Conservation (phyloP, 2,329 filamentous ascomycete species). For the Penicillium sp. region DNA sequence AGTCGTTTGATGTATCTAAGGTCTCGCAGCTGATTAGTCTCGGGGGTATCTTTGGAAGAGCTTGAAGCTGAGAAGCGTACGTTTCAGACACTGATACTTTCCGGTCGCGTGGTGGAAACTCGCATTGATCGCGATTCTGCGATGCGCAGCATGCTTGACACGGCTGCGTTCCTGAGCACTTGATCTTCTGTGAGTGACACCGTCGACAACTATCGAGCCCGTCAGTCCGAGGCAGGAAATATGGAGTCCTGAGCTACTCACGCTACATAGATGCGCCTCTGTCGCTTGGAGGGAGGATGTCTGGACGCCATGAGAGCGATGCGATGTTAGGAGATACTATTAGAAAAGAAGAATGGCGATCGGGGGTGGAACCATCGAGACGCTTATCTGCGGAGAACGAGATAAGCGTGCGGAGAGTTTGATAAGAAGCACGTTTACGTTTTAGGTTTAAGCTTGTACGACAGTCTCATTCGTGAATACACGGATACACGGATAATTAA, state of each 20-base stretch:
- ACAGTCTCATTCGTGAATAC: too few relatives aligned
- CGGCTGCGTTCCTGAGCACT: constrained; percentile 38
- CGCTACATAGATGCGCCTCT: constrained; percentile 12
- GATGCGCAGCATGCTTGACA: constrained; percentile 33
- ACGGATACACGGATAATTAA: too few relatives aligned
- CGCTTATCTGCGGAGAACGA: constrained; percentile 5
- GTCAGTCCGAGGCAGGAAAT: too few relatives aligned
- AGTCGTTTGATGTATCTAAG: constrained; percentile 22
- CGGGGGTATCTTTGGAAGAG: too few relatives aligned
- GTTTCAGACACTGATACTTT: constrained; percentile 30
- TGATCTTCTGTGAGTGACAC: constrained; percentile 41
- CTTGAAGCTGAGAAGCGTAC: too few relatives aligned
- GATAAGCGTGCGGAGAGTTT: constrained; percentile 1
- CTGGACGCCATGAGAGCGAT: neutral
- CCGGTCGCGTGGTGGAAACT: constrained; percentile 36
- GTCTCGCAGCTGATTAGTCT: too few relatives aligned
- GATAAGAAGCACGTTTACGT: too few relatives aligned
- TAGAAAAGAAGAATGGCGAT: too few relatives aligned
- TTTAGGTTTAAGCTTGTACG: too few relatives aligned
- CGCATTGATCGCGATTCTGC: constrained; percentile 27
- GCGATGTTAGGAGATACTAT: too few relatives aligned
- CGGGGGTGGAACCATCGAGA: too few relatives aligned
- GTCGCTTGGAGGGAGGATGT: constrained; percentile 5
- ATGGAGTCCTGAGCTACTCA: too few relatives aligned
- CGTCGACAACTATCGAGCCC: constrained; percentile 27